Percentiles rank a stretch among this genome's conserved stretches.
These are phyloP conservation scores for Epichloe hybrida DNA, from an alignment of 2,329 filamentous ascomycete genomes.

Conservation along the genomic window DNA sequence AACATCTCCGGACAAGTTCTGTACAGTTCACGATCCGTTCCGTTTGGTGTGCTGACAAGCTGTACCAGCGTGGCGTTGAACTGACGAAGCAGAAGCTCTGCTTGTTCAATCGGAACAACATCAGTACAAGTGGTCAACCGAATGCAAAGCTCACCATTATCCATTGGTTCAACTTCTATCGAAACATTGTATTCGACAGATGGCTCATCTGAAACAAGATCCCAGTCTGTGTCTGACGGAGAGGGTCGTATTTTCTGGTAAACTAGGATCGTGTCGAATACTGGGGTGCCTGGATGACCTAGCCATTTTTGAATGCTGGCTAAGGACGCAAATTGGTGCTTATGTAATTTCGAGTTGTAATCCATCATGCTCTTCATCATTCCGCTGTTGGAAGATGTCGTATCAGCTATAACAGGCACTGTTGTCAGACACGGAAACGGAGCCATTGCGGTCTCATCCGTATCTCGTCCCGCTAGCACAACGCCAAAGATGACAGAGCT, in stretches of 20 bases:
- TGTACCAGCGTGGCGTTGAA: conserved; percentile 54
- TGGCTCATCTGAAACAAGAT: conserved; percentile 50
- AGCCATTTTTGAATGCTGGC: conserved; percentile 60
- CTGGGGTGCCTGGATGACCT: conserved; percentile 45
- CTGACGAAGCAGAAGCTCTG: conserved; percentile 51
- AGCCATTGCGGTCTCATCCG: conserved; percentile 41
- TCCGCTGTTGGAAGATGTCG: conserved; percentile 37
- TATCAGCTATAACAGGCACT: conserved; percentile 53
- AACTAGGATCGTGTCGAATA: conserved; percentile 78
- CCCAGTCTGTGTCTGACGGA: conserved; percentile 34
- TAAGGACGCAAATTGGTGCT: conserved; percentile 59
- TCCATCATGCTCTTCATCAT: conserved; percentile 51
- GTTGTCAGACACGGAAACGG: conserved; percentile 75
- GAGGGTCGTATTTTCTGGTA: conserved; percentile 50
- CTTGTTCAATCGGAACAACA: conserved; percentile 56
- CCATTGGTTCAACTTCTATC: conserved; percentile 55
- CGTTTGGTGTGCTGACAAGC: conserved; percentile 37
- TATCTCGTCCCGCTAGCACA: conserved; percentile 62
- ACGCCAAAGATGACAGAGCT: conserved; percentile 61
- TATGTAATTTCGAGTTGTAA: conserved; percentile 50
- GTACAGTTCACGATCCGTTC: conserved; percentile 25
- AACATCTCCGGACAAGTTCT: conserved; percentile 29
- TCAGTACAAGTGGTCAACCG: conserved; percentile 53
- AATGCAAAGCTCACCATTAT: conserved; percentile 37
- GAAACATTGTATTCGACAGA: conserved; percentile 69